Percentiles rank a stretch among this genome's conserved stretches.
Evolutionary conservation across 768 basidiomycete species (phyloP).

Genomic region (Lactarius evosmus): DNA sequence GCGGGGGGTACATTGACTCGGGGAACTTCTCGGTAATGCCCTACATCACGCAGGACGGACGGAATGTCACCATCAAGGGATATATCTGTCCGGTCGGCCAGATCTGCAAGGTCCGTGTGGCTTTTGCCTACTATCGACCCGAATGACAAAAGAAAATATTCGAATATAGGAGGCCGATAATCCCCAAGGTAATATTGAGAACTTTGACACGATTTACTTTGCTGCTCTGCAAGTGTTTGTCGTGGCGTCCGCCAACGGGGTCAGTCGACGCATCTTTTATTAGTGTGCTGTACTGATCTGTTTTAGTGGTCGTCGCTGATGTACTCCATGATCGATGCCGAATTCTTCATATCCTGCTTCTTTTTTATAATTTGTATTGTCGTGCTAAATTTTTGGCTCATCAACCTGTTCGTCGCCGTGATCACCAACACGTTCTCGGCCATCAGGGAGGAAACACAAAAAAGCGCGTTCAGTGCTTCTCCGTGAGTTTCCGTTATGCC

Average conservation of each 20-base stretch:
- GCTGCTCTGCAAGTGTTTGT: conserved; percentile 82
- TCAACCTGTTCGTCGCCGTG: conserved; percentile 93
- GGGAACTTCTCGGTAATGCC: conserved; percentile 44
- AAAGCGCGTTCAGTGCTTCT: conserved; percentile 88
- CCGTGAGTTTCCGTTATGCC: conserved; percentile 44
- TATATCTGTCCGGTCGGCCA: conserved; percentile 89
- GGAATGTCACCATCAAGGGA: conserved; percentile 56
- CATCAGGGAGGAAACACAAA: conserved; percentile 80
- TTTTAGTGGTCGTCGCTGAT: conserved; percentile 73
- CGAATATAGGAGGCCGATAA: conserved; percentile 56
- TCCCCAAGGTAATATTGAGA: conserved; percentile 61
- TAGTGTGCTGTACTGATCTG: not conserved
- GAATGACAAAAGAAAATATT: not conserved
- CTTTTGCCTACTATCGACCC: not conserved
- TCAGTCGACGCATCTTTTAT: conserved; percentile 37
- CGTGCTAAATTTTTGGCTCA: conserved; percentile 90
- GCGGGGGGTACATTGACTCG: conserved; percentile 79
- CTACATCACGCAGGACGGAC: conserved; percentile 42
- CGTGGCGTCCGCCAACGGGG: conserved; percentile 74
- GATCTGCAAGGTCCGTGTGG: conserved; percentile 59
- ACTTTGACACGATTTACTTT: conserved; percentile 86
- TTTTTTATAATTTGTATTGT: conserved; percentile 85
- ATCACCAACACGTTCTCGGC: conserved; percentile 91
- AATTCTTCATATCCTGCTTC: conserved; percentile 82
- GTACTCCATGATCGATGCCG: conserved; percentile 87